Conservation (phyloP, 2,329 filamentous ascomycete genomes). For the Paracorniculantispora psalliotae region DNA sequence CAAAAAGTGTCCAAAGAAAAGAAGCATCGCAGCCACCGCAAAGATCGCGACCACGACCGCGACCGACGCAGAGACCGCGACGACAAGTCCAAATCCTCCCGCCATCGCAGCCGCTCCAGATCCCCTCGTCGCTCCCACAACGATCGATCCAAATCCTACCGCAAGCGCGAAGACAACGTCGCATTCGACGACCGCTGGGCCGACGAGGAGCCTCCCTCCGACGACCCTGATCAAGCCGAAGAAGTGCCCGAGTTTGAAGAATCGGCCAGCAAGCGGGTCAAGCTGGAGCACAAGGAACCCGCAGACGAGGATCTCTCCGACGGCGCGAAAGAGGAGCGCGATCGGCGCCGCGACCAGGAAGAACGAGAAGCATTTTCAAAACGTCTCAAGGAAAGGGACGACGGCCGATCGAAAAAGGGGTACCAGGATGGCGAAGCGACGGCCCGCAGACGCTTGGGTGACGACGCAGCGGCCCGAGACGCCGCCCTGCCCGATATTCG, state of each 20-base stretch:
- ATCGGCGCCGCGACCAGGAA: slow-evolving; percentile 60
- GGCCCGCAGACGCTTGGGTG: slow-evolving; percentile 44
- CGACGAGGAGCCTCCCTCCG: slow-evolving; percentile 60
- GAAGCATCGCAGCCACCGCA: slow-evolving; percentile 37
- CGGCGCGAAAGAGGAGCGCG: slow-evolving; percentile 51
- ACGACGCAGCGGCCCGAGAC: slow-evolving; percentile 59
- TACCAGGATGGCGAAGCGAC: slow-evolving; percentile 53
- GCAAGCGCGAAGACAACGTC: slow-evolving; percentile 34
- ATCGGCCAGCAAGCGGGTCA: slow-evolving; percentile 65
- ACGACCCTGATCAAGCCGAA: slow-evolving; percentile 36
- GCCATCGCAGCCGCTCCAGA: slow-evolving; percentile 28
- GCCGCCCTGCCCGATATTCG: slow-evolving; percentile 77
- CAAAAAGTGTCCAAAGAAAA: slow-evolving; percentile 48
- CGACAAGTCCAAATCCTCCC: slow-evolving; percentile 20
- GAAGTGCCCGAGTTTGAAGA: slow-evolving; percentile 59
- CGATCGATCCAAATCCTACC: slow-evolving; percentile 37
- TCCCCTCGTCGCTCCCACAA: slow-evolving; percentile 27
- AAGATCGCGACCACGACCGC: slow-evolving; percentile 11
- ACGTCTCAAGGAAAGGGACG: slow-evolving; percentile 66
- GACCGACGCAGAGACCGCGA: slow-evolving; percentile 16
- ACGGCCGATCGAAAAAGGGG: slow-evolving; percentile 63
- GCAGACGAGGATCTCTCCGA: slow-evolving; percentile 51
- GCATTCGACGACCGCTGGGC: slow-evolving; percentile 78
- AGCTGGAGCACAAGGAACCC: slow-evolving; percentile 54
- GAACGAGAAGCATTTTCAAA: slow-evolving; percentile 80